Evolutionary conservation across 768 basidiomycete genomes (phyloP), one percentile per base, ranked within the genome.

Genomic region (Neoboletus brunneissimus): DNA sequence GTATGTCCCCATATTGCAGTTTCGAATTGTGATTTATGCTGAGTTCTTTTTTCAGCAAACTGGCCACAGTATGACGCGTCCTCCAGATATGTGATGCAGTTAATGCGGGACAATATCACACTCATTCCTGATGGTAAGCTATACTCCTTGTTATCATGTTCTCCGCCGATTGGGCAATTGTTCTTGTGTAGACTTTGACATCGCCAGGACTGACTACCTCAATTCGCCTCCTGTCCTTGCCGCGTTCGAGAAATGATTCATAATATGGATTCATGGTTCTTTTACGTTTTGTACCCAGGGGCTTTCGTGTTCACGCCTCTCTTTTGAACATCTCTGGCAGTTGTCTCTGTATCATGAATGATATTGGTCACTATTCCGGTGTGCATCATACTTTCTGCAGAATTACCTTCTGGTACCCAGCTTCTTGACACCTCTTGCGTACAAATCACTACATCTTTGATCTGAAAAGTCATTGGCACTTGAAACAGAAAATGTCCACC

Each of bases 61-160:
- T 86, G 83, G 85, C 76, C 80, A 0, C 73, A 57, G 18, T 84
- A 76, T 58, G 74, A 72, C 1, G 31, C 63, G 1, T 47, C 65
- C 4, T 66, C 71, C 0, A 73, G 68, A 48, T 58, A 59, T 3
- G 76, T 84, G 9, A 64, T 85, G 58, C 83, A 84, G 60, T 70
- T 84, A 5, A 68, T 75, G 67, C 71, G 81, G 34, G 65, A 77
- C 56, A 85, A 85, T 54, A 71, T 84, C 23, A 85, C 82, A 0
- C 64, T 74, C 51, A 80, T 85, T 46, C 69, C 76, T 0, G 84
- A 86, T 57, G 75, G 85, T 84, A 41, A 43, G 60, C 29, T 7
- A 16, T 23, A 25, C 25, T 25, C 25, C 25, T 5, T 25, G 25
- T 25, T 23, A 31, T 35, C 23, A 12, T 20, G 10, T 20, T 25